A percentile compares a stretch with the other conserved stretches of the same genome.
Conservation (phyloP, 805 yeast genomes). For the Zygosaccharomyces rouxii region DNA sequence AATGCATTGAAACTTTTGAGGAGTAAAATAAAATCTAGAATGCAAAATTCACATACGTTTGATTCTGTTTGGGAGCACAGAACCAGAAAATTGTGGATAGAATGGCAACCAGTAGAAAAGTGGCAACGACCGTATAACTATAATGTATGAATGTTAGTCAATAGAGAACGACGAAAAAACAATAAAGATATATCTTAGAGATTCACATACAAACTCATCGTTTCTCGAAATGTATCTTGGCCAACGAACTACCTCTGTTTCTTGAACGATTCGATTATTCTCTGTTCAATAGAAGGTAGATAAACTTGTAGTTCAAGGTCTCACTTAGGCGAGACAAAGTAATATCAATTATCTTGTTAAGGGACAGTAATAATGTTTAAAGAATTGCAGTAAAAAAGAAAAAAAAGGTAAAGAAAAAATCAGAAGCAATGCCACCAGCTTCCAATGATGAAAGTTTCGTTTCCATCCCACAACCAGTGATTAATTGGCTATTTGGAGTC, state of each 20-base stretch:
- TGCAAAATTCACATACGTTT: constrained; percentile 44
- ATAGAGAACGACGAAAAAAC: background rate
- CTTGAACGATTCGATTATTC: background rate
- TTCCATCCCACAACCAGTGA: constrained; percentile 26
- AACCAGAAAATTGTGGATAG: constrained; percentile 72
- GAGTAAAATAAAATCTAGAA: background rate
- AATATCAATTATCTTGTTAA: background rate
- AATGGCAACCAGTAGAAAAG: constrained; percentile 53
- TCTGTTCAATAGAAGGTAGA: background rate
- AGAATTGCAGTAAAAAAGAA: background rate
- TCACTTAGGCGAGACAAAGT: constrained; percentile 1
- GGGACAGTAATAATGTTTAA: background rate
- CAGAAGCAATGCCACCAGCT: background rate
- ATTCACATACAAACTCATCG: constrained; percentile 19
- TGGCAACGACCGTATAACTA: constrained; percentile 69
- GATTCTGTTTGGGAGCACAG: constrained; percentile 78
- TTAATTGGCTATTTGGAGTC: constrained; percentile 57
- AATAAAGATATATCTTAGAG: background rate
- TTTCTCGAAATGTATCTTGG: background rate
- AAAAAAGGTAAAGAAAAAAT: background rate
- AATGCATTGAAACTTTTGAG: background rate
- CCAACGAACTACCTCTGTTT: background rate
- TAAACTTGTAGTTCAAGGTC: background rate
- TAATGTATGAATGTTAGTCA: constrained; percentile 7
- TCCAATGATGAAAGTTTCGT: background rate